A percentile compares a stretch with the other conserved stretches of the same genome.
These are phyloP conservation scores for Clavaria fumosa DNA, from an alignment of 768 basidiomycete species.

Conservation along the genomic window DNA sequence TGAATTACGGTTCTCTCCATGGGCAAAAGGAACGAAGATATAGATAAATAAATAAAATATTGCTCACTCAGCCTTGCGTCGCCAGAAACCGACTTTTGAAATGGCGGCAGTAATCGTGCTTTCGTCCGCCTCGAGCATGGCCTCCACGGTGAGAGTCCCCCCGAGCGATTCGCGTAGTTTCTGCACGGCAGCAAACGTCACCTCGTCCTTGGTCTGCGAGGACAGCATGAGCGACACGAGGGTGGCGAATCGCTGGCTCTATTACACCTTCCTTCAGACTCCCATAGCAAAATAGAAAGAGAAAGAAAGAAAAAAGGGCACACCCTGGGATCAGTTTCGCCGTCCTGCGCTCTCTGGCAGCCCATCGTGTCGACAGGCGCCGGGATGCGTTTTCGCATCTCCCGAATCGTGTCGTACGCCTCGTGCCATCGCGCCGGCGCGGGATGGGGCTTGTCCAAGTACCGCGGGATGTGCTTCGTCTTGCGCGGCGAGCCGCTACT, in stretches of 20 bases:
- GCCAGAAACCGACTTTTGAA: slow-evolving; percentile 86
- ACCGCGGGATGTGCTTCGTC: slow-evolving; percentile 36
- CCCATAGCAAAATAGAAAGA: neutral
- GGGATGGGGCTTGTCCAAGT: slow-evolving; percentile 46
- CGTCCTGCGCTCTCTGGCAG: slow-evolving; percentile 52
- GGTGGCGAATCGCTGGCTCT: slow-evolving; percentile 74
- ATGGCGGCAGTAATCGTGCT: slow-evolving; percentile 59
- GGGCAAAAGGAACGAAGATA: too few species aligned
- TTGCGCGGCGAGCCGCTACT: slow-evolving; percentile 45
- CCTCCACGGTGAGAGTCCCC: slow-evolving; percentile 65
- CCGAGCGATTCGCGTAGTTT: slow-evolving; percentile 63
- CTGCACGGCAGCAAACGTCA: slow-evolving; percentile 63
- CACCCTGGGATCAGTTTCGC: slow-evolving; percentile 55
- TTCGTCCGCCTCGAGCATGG: slow-evolving; percentile 47
- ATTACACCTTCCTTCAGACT: slow-evolving; percentile 4
- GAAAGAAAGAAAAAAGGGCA: slow-evolving; percentile 5
- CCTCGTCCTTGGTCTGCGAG: slow-evolving; percentile 89
- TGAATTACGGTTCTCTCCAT: too few species aligned
- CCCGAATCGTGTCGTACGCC: slow-evolving; percentile 54
- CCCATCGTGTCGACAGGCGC: slow-evolving; percentile 95
- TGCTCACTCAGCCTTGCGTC: slow-evolving; percentile 63
- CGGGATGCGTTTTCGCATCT: slow-evolving; percentile 53
- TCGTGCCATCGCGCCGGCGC: slow-evolving; percentile 54
- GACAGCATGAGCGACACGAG: slow-evolving; percentile 91
- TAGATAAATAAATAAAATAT: slow-evolving; percentile 1